These are phyloP conservation scores for Cladosporium austrohemisphaericum DNA, from an alignment of 2,329 filamentous ascomycete genomes.

Conservation along the genomic window DNA sequence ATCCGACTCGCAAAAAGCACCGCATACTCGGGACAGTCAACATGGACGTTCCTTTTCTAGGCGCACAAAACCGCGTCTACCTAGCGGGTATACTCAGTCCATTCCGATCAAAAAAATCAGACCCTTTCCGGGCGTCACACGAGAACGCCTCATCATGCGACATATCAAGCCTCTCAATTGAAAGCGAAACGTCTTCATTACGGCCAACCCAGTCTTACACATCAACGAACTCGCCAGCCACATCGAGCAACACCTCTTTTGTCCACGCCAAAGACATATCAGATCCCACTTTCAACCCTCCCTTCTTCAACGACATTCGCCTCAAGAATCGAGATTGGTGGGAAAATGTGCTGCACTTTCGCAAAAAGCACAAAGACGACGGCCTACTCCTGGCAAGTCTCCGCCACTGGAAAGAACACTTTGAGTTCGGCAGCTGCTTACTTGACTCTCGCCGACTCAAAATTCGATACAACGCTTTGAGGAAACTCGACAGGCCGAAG, in stretches of 20 bases:
- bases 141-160: background rate
- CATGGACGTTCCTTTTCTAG: conserved; percentile 81
- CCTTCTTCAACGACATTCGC: conserved; percentile 69
- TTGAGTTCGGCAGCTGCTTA: conserved; percentile 78
- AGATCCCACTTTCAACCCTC: conserved; percentile 68
- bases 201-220: too few relatives aligned
- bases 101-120: conserved; percentile 49
- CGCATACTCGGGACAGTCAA: conserved; percentile 75
- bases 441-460: conserved; percentile 66
- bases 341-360: conserved; percentile 66
- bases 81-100: conserved; percentile 74
- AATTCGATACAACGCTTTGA: conserved; percentile 55
- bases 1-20: conserved; percentile 55
- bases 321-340: conserved; percentile 67
- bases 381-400: conserved; percentile 62
- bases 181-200: too few relatives aligned
- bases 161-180: conserved; percentile 22
- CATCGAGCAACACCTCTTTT: conserved; percentile 23
- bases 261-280: background rate
- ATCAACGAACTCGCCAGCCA: too few relatives aligned
- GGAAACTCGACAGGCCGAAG: conserved; percentile 31
- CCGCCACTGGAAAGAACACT: conserved; percentile 70
- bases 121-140: background rate
- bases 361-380: conserved; percentile 77
- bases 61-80: conserved; percentile 82